A percentile compares a stretch with the other conserved stretches of the same genome.
Conservation (phyloP, 345 rosid species). For the Orychophragmus violaceus region DNA sequence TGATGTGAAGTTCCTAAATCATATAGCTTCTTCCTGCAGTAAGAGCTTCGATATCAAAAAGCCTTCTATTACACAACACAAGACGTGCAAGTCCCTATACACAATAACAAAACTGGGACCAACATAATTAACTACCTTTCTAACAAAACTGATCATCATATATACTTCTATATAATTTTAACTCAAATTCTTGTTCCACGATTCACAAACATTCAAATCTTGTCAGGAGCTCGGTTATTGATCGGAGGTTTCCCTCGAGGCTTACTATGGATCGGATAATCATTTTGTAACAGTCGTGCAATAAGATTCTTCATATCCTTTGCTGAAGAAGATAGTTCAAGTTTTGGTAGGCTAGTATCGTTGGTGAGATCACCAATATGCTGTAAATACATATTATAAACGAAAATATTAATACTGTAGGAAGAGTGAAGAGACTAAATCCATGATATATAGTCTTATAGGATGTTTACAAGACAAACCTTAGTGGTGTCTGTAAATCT, state of each 20-base stretch:
- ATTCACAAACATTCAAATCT: neutral
- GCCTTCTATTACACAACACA: neutral
- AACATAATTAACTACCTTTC: neutral
- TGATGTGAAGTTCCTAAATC: no score
- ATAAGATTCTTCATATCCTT: neutral
- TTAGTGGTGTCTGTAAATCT: slow-evolving; percentile 19
- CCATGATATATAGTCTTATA: neutral
- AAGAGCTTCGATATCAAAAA: neutral
- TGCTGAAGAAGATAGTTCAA: neutral
- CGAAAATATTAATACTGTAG: neutral
- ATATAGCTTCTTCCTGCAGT: neutral
- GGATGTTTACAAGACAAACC: slow-evolving; percentile 13
- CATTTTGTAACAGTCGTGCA: neutral
- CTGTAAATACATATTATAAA: neutral
- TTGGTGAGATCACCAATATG: neutral
- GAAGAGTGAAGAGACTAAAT: neutral
- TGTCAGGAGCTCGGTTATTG: neutral
- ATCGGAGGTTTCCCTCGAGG: neutral
- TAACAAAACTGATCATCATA: neutral
- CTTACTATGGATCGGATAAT: slow-evolving; percentile 4
- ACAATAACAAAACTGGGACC: neutral
- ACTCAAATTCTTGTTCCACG: neutral
- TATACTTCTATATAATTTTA: no score
- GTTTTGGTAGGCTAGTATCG: neutral
- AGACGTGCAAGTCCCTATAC: neutral